Percentiles rank a stretch among this genome's conserved stretches.
phyloP scores from a whole-genome alignment of 768 basidiomycete species.

The Suillus weaverae region DNA sequence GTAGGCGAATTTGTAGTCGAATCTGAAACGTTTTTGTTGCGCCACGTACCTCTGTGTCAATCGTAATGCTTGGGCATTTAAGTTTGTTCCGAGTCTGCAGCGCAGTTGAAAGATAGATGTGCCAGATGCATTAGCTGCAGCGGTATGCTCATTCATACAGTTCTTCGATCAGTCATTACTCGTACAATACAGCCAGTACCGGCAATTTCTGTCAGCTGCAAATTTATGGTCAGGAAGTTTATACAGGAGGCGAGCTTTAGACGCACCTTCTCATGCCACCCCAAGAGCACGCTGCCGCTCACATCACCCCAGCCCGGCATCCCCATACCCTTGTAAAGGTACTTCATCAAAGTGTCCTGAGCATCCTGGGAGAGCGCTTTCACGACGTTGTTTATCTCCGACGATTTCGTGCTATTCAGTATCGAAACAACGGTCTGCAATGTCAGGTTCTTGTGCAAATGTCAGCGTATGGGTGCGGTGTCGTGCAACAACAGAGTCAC shows the following conservation, averaged over 20 bases:
- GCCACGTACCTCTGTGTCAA: background rate
- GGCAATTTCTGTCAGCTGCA: conserved; percentile 86
- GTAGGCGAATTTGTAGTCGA: background rate
- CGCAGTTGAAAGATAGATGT: background rate
- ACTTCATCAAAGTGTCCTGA: conserved; percentile 91
- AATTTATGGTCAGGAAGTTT: conserved; percentile 2
- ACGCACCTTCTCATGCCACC: conserved; percentile 96
- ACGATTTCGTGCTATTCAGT: conserved; percentile 89
- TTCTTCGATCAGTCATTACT: conserved; percentile 68
- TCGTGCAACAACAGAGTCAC: conserved; percentile 40
- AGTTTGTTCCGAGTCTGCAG: background rate
- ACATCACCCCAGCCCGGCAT: conserved; percentile 59
- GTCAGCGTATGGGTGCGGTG: background rate
- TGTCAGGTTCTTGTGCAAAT: conserved; percentile 59
- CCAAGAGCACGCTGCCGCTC: conserved; percentile 62
- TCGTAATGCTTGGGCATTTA: background rate
- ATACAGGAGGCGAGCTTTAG: conserved; percentile 3
- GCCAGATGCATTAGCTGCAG: background rate
- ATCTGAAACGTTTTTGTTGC: background rate
- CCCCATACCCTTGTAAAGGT: conserved; percentile 96
- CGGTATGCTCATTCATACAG: conserved; percentile 39
- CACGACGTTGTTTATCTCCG: conserved; percentile 79
- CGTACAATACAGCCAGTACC: conserved; percentile 95
- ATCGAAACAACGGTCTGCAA: conserved; percentile 82
- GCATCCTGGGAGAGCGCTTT: conserved; percentile 68